A percentile compares a stretch with the other conserved stretches of the same genome.
phyloP scores from a whole-genome alignment of 345 rosid genomes.

The Sonneratia caseolaris region DNA sequence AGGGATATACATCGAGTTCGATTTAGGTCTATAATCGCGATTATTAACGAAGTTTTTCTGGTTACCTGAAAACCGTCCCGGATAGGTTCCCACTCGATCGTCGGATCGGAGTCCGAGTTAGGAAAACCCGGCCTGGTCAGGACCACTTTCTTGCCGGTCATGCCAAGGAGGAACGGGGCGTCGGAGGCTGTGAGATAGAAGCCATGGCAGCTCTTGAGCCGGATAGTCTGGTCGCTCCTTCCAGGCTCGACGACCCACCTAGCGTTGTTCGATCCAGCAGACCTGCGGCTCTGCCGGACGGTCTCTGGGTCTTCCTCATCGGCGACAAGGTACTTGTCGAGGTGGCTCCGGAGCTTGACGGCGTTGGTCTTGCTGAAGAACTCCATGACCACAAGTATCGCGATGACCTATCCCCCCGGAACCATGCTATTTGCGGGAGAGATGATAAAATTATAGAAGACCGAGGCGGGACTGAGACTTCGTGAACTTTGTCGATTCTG shows the following conservation, averaged over 20 bases:
- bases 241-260: conserved; percentile 23
- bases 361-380: conserved; percentile 15
- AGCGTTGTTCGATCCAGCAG: conserved; percentile 9
- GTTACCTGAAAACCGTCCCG: conserved; percentile 14
- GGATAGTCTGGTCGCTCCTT: conserved; percentile 7
- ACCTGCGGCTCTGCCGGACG: conserved; percentile 9
- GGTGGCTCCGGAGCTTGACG: conserved; percentile 33
- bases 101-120: conserved; percentile 8
- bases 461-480: too few species aligned
- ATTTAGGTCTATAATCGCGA: too few species aligned
- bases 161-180: conserved; percentile 26
- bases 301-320: conserved; percentile 19
- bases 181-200: conserved; percentile 37
- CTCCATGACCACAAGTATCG: conserved; percentile 18
- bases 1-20: too few species aligned
- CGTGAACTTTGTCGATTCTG: too few species aligned
- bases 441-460: too few species aligned
- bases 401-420: too few species aligned
- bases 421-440: too few species aligned
- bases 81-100: conserved; percentile 26
- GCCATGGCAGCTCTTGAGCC: conserved; percentile 26
- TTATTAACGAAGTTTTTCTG: neutral
- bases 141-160: conserved; percentile 28
- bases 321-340: conserved; percentile 26
- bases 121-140: conserved; percentile 12